Percentiles rank a stretch among this genome's conserved stretches.
Conservation (phyloP, 345 rosid species). For the Hevea brasiliensis region DNA sequence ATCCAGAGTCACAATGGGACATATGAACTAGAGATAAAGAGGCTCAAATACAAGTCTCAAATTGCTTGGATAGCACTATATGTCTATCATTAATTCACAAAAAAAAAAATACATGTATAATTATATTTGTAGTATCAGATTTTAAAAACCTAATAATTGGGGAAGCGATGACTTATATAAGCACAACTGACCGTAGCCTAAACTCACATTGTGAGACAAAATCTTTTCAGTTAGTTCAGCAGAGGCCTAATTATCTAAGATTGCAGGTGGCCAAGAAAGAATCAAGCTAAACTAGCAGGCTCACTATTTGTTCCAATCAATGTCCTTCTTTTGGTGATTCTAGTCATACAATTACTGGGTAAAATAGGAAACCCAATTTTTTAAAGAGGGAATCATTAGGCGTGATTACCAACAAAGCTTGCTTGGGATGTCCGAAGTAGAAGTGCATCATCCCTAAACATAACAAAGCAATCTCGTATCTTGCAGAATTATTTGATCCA, state of each 20-base stretch:
- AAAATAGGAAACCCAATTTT: neutral
- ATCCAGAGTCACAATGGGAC: neutral
- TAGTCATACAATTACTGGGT: neutral
- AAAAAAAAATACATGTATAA: too few relatives aligned
- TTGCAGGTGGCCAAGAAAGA: too few relatives aligned
- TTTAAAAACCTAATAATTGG: neutral
- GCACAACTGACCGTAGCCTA: neutral
- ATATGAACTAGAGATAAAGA: neutral
- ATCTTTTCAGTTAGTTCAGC: neutral
- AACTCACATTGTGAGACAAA: constrained; percentile 5
- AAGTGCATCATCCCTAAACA: too few relatives aligned
- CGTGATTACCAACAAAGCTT: constrained; percentile 72
- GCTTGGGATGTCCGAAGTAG: too few relatives aligned
- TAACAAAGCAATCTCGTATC: too few relatives aligned
- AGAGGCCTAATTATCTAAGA: too few relatives aligned
- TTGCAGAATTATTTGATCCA: too few relatives aligned
- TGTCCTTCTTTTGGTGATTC: neutral
- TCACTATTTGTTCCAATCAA: too few relatives aligned
- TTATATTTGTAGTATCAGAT: neutral
- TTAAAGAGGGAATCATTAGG: neutral
- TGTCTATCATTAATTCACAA: neutral
- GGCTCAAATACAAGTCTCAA: neutral
- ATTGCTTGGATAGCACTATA: neutral
- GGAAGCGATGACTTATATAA: neutral
- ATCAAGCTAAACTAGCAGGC: too few relatives aligned